Percentiles rank a stretch among this genome's conserved stretches.
Conservation (phyloP, 169 alveolate genomes). For the Plasmodium fragile region DNA sequence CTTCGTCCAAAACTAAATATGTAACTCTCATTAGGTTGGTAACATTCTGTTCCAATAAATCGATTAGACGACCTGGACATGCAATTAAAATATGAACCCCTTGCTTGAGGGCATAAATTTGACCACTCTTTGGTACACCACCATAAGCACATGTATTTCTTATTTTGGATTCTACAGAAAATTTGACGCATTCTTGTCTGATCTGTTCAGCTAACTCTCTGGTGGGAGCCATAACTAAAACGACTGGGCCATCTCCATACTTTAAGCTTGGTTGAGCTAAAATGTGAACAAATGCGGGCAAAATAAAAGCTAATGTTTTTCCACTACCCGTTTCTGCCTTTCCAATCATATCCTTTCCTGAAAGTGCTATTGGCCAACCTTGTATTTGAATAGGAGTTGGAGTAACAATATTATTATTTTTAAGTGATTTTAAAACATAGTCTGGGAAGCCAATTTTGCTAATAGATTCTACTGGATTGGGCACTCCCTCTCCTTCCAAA, state of each 20-base stretch:
- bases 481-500: constrained; percentile 91
- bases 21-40: constrained; percentile 97
- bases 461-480: constrained; percentile 93
- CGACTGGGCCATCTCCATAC: constrained; percentile 98
- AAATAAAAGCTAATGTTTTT: constrained; percentile 96
- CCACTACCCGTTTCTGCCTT: constrained; percentile 99
- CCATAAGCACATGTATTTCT: constrained; percentile 95
- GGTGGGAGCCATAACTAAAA: constrained; percentile 98
- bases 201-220: constrained; percentile 99
- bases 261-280: constrained; percentile 91
- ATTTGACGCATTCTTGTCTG: constrained; percentile 93
- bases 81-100: constrained; percentile 98
- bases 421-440: constrained; percentile 91
- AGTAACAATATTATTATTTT: constrained; percentile 88
- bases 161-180: constrained; percentile 90
- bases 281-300: constrained; percentile 97
- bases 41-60: constrained; percentile 93
- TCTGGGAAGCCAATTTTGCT: constrained; percentile 95
- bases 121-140: constrained; percentile 94
- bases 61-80: constrained; percentile 96
- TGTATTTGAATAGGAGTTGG: constrained; percentile 98
- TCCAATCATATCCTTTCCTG: constrained; percentile 98
- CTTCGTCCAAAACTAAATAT: constrained; percentile 98
- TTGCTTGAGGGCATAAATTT: constrained; percentile 89
- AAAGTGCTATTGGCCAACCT: constrained; percentile 96